Evolutionary conservation across 1,284 basidiomycete genomes (phyloP).

Genomic region (Ustilago cynodontis): DNA sequence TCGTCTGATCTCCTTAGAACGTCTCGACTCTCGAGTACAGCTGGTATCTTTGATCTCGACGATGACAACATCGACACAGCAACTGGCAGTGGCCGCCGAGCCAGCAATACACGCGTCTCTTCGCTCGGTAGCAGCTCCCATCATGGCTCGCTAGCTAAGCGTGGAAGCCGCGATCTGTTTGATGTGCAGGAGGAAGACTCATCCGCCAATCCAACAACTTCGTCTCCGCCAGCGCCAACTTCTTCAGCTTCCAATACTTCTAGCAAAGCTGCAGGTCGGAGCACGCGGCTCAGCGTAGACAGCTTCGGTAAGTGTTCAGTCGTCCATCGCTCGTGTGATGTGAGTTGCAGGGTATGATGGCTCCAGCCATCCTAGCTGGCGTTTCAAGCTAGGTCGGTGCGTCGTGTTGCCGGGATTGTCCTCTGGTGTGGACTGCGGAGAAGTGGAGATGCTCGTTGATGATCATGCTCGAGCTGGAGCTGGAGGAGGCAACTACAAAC

Average conservation of each 20-base stretch:
- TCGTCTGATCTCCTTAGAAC: constrained; percentile 30
- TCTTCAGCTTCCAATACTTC: constrained; percentile 21
- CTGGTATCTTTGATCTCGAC: constrained; percentile 60
- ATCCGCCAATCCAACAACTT: constrained; percentile 6
- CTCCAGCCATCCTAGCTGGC: too few species aligned
- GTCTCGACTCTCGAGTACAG: constrained; percentile 53
- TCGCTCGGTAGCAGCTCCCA: constrained; percentile 32
- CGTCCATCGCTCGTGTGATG: too few species aligned
- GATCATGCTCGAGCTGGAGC: too few species aligned
- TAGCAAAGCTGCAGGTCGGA: constrained; percentile 18
- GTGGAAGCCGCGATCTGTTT: constrained; percentile 34
- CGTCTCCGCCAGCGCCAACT: constrained; percentile 13
- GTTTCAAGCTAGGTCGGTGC: too few species aligned
- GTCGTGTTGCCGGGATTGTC: too few species aligned
- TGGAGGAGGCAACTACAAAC: too few species aligned
- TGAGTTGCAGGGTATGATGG: too few species aligned
- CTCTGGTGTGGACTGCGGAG: too few species aligned
- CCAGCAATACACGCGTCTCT: constrained; percentile 31
- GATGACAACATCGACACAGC: constrained; percentile 36
- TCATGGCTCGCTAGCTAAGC: constrained; percentile 28
- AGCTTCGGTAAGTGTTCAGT: constrained; percentile 37
- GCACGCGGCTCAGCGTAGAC: constrained; percentile 23
- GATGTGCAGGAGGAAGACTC: constrained; percentile 39
- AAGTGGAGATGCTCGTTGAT: too few species aligned
- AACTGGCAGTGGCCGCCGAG: constrained; percentile 29